These are phyloP conservation scores for Thielaviopsis cerberus DNA, from an alignment of 2,329 filamentous ascomycete species.

Conservation along the genomic window DNA sequence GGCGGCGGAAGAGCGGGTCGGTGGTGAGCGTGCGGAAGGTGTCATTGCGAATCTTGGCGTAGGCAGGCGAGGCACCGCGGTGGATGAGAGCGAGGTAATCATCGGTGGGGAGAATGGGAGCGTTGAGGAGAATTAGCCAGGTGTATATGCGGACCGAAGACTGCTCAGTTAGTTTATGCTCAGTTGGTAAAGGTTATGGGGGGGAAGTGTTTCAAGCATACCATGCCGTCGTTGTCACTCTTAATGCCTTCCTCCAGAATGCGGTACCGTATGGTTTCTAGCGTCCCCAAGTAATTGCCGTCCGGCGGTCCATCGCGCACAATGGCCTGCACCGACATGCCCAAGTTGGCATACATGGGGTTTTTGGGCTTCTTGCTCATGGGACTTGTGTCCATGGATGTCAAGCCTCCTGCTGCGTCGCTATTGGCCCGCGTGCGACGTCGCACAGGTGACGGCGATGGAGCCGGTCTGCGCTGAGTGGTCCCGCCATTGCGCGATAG, in stretches of 20 bases:
- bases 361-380: constrained; percentile 14
- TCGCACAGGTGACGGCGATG: constrained; percentile 24
- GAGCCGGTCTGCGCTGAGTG: constrained; percentile 14
- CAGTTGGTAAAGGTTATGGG: too few species aligned
- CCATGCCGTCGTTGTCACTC: constrained; percentile 66
- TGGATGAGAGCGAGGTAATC: constrained; percentile 80
- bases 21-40: constrained; percentile 93
- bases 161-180: constrained; percentile 25
- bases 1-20: constrained; percentile 86
- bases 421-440: constrained; percentile 50
- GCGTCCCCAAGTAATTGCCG: constrained; percentile 45
- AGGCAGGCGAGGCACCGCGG: constrained; percentile 80
- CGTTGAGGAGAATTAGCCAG: constrained; percentile 85
- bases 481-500: constrained; percentile 19
- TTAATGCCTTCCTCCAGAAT: constrained; percentile 61
- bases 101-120: constrained; percentile 68
- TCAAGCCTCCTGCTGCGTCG: constrained; percentile 34
- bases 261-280: constrained; percentile 54
- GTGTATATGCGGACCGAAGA: constrained; percentile 86
- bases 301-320: constrained; percentile 63
- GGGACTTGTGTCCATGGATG: not conserved
- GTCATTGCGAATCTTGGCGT: constrained; percentile 95
- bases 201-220: constrained; percentile 21
- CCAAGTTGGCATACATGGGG: constrained; percentile 31
- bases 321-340: constrained; percentile 51